Evolutionary conservation across 345 rosid genomes (phyloP), one percentile per base, ranked within the genome.

Genomic region (Psidium friedrichsthalianum): DNA sequence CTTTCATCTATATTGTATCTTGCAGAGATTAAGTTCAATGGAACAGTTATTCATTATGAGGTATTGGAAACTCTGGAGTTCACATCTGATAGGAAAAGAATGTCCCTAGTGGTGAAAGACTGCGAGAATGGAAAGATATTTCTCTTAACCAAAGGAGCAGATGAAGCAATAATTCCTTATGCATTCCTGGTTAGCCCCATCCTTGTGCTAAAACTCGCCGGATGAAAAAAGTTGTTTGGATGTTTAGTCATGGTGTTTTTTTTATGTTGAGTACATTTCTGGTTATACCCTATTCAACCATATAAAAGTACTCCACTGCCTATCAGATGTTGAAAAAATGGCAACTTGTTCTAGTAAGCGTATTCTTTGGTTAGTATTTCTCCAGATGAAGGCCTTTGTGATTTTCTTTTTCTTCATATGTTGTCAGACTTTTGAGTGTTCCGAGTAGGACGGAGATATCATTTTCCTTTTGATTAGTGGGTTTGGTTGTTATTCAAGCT

Each of bases 61-160:
- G 90, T 94, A 44, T 87, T 97, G 90, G 99, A 96, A 59, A 92
- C 92, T 86, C 93, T 97, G 85, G 99, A 97, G 91, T 96, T 97
- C 90, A 96, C 99, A 86, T 97, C 99, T 87, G 98, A 97, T 89
- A 88, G 99, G 86, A 96, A 97, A 94, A 94, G 98, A 91, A 97
- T 97, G 99, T 97, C 99, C 12, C 93, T 94, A 85, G 97, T 95
- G 84, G 92, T 97, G 86, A 94, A 88, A 92, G 98, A 96, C 92
- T 90, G 93, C 87, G 94, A 89, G 84, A 93, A 87, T 86, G 98
- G 93, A 86, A 96, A 93, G 89, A 93, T 94, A 87, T 82, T 91
- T 83, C 99, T 97, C 86, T 87, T 97, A 88, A 94, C 99, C 56
- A 97, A 97, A 89, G 99, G 99, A 59, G 99, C 98, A 56, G 99